Percentiles rank a stretch among this genome's conserved stretches.
phyloP scores from a whole-genome alignment of 1,139 yeast species.

The Diutina catenulata region DNA sequence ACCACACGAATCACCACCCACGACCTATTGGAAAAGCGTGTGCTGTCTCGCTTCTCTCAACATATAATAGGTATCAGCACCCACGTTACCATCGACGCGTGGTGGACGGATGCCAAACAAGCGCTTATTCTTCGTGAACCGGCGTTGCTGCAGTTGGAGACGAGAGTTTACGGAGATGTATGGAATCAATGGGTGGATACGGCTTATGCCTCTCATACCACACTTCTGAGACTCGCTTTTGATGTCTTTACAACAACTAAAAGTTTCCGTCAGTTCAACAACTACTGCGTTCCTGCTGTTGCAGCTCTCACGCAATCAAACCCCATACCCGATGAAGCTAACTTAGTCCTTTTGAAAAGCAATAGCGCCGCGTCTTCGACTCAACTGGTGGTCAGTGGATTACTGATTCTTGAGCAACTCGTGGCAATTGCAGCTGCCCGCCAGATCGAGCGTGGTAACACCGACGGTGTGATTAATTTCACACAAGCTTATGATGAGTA shows the following conservation, averaged over 20 bases:
- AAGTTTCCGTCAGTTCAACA: slow-evolving; percentile 45
- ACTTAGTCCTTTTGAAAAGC: slow-evolving; percentile 18
- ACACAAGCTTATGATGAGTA: slow-evolving; percentile 75
- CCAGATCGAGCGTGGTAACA: slow-evolving; percentile 46
- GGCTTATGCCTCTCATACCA: slow-evolving; percentile 11
- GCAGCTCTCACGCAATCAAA: slow-evolving; percentile 14
- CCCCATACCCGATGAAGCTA: slow-evolving; percentile 23
- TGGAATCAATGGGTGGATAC: slow-evolving; percentile 44
- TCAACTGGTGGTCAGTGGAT: slow-evolving; percentile 18
- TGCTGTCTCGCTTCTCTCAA: slow-evolving; percentile 81
- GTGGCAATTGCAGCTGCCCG: slow-evolving; percentile 67
- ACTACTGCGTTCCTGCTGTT: slow-evolving; percentile 37
- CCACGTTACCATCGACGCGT: slow-evolving; percentile 31
- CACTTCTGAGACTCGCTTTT: slow-evolving; percentile 15
- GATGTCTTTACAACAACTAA: slow-evolving; percentile 48
- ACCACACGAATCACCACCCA: slow-evolving; percentile 66
- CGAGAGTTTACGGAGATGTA: slow-evolving; percentile 16
- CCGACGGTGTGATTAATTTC: slow-evolving; percentile 47
- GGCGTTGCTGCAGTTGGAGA: slow-evolving; percentile 10
- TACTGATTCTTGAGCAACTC: slow-evolving; percentile 61
- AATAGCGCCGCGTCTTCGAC: slow-evolving; percentile 15
- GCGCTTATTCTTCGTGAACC: slow-evolving; percentile 16
- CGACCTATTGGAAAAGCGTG: slow-evolving; percentile 83
- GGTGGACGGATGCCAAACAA: slow-evolving; percentile 22
- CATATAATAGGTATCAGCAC: slow-evolving; percentile 52